phyloP scores from a whole-genome alignment of 1,284 basidiomycete genomes.

The Ceratorhiza oryzae-sativae region DNA sequence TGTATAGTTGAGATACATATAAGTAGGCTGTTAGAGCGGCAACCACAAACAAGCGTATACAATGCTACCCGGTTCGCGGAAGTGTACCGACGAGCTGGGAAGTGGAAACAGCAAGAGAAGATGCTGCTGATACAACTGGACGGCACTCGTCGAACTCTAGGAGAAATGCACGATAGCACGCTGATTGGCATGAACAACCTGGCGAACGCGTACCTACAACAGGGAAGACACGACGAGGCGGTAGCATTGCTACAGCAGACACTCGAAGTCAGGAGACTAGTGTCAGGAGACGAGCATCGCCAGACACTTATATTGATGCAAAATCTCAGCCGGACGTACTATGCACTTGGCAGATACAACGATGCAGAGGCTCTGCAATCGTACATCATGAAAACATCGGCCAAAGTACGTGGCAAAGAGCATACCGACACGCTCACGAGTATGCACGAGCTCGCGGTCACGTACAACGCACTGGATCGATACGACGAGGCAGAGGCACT shows the following conservation, averaged over 20 bases:
- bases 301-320: not conserved
- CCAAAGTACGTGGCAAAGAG: not conserved
- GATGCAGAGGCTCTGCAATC: not conserved
- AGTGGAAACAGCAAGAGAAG: not conserved
- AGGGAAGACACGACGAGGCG: not conserved
- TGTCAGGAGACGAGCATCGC: not conserved
- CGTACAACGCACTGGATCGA: not conserved
- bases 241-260: not conserved
- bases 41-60: not conserved
- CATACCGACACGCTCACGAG: not conserved
- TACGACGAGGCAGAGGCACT: not conserved
- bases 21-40: not conserved
- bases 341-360: not conserved
- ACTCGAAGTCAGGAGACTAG: not conserved
- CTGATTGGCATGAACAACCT: constrained; percentile 8
- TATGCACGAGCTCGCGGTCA: not conserved
- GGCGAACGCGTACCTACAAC: not conserved
- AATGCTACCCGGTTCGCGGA: not conserved
- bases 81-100: not conserved
- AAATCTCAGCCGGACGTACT: not conserved
- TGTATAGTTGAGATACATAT: not conserved
- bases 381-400: not conserved
- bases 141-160: not conserved
- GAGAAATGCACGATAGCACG: not conserved
- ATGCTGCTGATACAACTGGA: not conserved